Evolutionary conservation across 2,329 filamentous ascomycete genomes (phyloP).

Genomic region (Fusarium praegraminearum): DNA sequence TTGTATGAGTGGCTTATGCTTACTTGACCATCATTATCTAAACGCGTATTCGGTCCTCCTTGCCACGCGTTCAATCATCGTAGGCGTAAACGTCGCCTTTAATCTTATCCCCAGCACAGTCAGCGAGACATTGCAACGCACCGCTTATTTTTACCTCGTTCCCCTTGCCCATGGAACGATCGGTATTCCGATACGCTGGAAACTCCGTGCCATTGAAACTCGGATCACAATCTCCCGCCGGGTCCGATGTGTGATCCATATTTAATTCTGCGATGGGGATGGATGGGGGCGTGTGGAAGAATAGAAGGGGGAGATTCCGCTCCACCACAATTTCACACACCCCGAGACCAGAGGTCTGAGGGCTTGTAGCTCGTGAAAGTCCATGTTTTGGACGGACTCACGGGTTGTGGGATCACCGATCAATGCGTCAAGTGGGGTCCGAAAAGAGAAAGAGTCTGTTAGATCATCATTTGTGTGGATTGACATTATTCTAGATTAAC

Average conservation of each 20-base stretch:
- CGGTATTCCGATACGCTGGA: neutral
- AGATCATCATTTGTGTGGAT: conserved; percentile 8
- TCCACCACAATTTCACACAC: conserved; percentile 5
- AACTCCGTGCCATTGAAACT: conserved; percentile 2
- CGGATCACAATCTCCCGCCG: neutral
- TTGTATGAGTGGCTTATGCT: neutral
- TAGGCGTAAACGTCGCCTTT: neutral
- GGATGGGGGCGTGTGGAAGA: neutral
- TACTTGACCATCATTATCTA: neutral
- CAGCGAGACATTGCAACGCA: neutral
- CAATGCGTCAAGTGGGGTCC: neutral
- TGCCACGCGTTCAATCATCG: neutral
- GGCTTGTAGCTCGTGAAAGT: neutral
- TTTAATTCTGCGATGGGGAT: conserved; percentile 1
- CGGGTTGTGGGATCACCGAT: neutral
- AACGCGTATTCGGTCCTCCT: neutral
- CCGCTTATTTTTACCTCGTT: neutral
- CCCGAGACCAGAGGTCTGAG: neutral
- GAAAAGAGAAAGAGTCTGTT: neutral
- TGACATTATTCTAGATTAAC: conserved; percentile 24
- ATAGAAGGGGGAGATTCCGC: neutral
- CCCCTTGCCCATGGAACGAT: neutral
- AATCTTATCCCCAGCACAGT: conserved; percentile 3
- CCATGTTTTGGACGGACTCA: neutral
- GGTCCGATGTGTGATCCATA: neutral